Evolutionary conservation across 805 yeast genomes (phyloP), one percentile per base, ranked within the genome.

Genomic region (Candida railenensis): DNA sequence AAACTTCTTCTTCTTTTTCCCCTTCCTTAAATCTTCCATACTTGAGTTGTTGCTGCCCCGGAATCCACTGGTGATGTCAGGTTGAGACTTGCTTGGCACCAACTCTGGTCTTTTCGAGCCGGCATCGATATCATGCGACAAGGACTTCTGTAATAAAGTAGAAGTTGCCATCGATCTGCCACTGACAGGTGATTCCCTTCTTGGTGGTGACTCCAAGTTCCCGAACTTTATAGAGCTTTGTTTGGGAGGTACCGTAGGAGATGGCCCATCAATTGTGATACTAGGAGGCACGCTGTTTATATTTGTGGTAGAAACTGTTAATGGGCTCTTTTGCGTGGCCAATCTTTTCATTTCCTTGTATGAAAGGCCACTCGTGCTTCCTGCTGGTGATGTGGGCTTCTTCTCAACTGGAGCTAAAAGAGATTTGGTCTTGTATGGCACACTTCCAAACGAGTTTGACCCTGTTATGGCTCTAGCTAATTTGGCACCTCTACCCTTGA

Each of bases 401-500:
- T n/a, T n/a, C 41, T 63, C 67, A 1, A 63, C 51, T 2, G 75
- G 74, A 3, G 53, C 62, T 34, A 73, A 55, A 45, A 73, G 48
- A 3, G 76, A 71, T 52, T 70, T 72, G n/a, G 76, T 70, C 45
- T 69, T 69, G 53, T 62, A 68, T 2, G 75, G 73, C 14, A 64
- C 62, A 9, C 59, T 53, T 0, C 75, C 77, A 53, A 71, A 71
- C 3, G 59, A 53, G 42, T 60, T 70, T 2, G 75, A 69, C 2
- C 77, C 77, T 1, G 77, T 73, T 28, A 73, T 67, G 11, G 61
- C 66, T 11, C 71, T 52, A 0, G 77, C 77, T 47, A 72, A 57
- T 48, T 65, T 63, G 15, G 77, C 72, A 3, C 77, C 76, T 41
- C 64, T 55, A 3, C 76, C 74, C 22, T 56, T 54, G 50, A 66